A percentile compares a stretch with the other conserved stretches of the same genome.
Conservation (phyloP, 768 basidiomycete genomes). For the Lepiota brunneoincarnata region DNA sequence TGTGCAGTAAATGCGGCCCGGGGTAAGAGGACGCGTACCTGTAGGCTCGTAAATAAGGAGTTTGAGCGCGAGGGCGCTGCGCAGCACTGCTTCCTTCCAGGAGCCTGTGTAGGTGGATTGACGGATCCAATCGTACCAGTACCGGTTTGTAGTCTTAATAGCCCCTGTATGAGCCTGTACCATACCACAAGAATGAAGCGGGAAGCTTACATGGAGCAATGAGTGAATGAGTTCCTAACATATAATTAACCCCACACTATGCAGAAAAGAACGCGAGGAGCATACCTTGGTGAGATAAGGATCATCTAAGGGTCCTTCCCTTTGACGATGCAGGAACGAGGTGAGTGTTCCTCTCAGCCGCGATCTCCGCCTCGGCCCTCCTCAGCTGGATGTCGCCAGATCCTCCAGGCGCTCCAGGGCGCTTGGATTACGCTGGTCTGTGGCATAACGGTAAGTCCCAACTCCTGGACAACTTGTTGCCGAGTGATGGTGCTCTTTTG, state of each 20-base stretch:
- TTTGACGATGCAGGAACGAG: not conserved
- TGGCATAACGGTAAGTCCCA: not conserved
- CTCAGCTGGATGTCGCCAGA: too few relatives aligned
- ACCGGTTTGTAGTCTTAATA: conserved; percentile 61
- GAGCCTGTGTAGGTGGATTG: conserved; percentile 86
- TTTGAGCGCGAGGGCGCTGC: conserved; percentile 92
- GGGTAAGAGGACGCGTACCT: conserved; percentile 34
- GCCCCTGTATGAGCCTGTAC: not conserved
- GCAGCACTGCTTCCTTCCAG: conserved; percentile 94
- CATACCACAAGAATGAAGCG: not conserved
- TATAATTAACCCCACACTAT: not conserved
- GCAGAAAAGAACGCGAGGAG: conserved; percentile 37
- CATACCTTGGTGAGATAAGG: conserved; percentile 70
- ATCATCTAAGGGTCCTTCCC: conserved; percentile 38
- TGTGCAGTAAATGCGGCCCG: not conserved
- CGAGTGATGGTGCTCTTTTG: too few relatives aligned
- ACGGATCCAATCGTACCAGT: conserved; percentile 91
- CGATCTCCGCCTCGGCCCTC: not conserved
- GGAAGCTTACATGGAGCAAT: conserved; percentile 49
- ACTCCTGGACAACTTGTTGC: not conserved
- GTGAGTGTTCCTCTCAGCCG: not conserved
- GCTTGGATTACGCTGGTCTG: not conserved
- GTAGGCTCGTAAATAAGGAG: conserved; percentile 92
- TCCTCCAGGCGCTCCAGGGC: not conserved
- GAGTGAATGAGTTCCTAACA: conserved; percentile 52